Percentiles rank a stretch among this genome's conserved stretches.
Conservation (phyloP, 345 rosid species). For the Populus ilicifolia region DNA sequence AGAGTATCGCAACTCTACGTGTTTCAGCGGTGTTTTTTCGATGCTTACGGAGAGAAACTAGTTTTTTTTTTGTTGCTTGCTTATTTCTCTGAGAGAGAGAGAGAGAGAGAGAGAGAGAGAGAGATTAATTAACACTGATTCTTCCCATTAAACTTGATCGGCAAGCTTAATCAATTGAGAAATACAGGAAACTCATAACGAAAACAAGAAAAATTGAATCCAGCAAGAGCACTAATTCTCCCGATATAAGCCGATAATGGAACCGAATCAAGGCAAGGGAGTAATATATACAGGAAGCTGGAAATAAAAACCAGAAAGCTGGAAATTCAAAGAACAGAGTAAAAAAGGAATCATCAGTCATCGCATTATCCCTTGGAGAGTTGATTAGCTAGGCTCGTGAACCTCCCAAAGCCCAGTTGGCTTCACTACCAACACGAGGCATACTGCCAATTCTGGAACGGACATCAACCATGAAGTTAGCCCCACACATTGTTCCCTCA, state of each 20-base stretch:
- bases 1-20: neutral
- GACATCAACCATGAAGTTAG: conserved; percentile 80
- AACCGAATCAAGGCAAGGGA: neutral
- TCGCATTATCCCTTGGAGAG: neutral
- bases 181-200: neutral
- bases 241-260: neutral
- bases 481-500: conserved; percentile 80
- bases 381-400: conserved; percentile 14
- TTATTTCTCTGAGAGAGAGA: no score
- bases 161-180: neutral
- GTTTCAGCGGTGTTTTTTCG: no score
- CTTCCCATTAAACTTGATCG: no score
- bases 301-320: neutral
- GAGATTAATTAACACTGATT: no score
- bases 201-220: neutral
- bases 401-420: conserved; percentile 69
- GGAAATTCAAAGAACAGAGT: neutral
- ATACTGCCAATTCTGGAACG: conserved; percentile 54
- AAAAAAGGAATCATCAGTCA: neutral
- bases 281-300: neutral
- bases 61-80: no score
- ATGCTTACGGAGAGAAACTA: no score
- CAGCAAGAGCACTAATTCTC: neutral
- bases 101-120: no score
- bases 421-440: conserved; percentile 83